A percentile compares a stretch with the other conserved stretches of the same genome.
phyloP scores from a whole-genome alignment of 352 stramenopile genomes.

The Aphanomyces stellatus region DNA sequence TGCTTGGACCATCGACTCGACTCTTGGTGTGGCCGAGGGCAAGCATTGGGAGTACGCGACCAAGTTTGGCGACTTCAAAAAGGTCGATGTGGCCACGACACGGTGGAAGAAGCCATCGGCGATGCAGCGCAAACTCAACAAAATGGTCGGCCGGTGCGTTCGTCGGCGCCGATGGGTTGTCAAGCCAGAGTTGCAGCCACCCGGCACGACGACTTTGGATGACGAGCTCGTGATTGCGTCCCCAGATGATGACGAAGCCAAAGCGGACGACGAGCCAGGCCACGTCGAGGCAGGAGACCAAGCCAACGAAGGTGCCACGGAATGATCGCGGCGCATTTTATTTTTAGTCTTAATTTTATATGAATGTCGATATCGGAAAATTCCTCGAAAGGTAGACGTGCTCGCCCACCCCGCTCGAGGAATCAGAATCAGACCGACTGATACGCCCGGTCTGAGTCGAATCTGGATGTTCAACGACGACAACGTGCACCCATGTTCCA shows the following conservation, averaged over 20 bases:
- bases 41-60: conserved; percentile 76
- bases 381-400: too few relatives aligned
- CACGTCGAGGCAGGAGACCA: neutral
- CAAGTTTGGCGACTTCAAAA: conserved; percentile 76
- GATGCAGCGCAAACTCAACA: conserved; percentile 77
- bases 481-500: too few relatives aligned
- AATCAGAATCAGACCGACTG: too few relatives aligned
- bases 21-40: conserved; percentile 46
- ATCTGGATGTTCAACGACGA: too few relatives aligned
- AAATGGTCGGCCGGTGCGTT: conserved; percentile 67
- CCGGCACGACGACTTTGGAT: neutral
- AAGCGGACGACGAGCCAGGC: neutral
- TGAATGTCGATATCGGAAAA: too few relatives aligned
- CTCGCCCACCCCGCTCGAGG: too few relatives aligned
- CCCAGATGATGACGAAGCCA: neutral
- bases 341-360: too few relatives aligned
- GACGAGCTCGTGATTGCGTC: neutral
- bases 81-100: conserved; percentile 24
- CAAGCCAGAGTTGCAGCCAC: neutral
- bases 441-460: too few relatives aligned
- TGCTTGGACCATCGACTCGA: conserved; percentile 73
- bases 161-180: conserved; percentile 64
- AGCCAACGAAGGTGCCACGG: too few relatives aligned
- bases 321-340: too few relatives aligned
- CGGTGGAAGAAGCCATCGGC: conserved; percentile 42